A percentile compares a stretch with the other conserved stretches of the same genome.
Conservation (phyloP, 2,329 filamentous ascomycete species). For the Alternaria postmessia region DNA sequence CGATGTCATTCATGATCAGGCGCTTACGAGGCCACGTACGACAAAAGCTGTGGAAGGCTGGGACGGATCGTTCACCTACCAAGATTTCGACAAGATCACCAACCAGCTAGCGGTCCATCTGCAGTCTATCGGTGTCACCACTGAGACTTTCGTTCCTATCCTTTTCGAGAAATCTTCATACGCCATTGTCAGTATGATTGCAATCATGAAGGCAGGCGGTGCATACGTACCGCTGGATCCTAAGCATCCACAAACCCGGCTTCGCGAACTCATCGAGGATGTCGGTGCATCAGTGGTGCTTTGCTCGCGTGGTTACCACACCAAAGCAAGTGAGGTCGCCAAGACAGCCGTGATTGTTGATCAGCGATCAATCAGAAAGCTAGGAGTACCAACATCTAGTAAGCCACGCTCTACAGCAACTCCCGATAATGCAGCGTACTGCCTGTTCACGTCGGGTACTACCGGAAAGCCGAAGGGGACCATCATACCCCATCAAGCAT, state of each 20-base stretch:
- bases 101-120: slow-evolving; percentile 38
- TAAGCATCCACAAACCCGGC: slow-evolving; percentile 45
- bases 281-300: slow-evolving; percentile 41
- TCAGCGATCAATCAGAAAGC: slow-evolving; percentile 52
- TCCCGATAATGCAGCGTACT: slow-evolving; percentile 63
- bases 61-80: slow-evolving; percentile 44
- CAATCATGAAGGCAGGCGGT: slow-evolving; percentile 50
- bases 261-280: slow-evolving; percentile 46
- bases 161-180: slow-evolving; percentile 48
- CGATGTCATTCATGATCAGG: slow-evolving; percentile 42
- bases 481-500: slow-evolving; percentile 68
- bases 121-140: slow-evolving; percentile 33
- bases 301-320: slow-evolving; percentile 34
- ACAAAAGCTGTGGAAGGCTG: slow-evolving; percentile 43
- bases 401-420: slow-evolving; percentile 48
- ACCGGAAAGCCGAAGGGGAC: slow-evolving; percentile 64
- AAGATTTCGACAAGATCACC: slow-evolving; percentile 44
- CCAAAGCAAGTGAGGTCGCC: slow-evolving; percentile 35
- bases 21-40: slow-evolving; percentile 35
- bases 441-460: slow-evolving; percentile 63
- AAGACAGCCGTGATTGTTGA: slow-evolving; percentile 39
- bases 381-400: slow-evolving; percentile 45
- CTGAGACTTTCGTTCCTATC: slow-evolving; percentile 47
- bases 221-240: slow-evolving; percentile 51
- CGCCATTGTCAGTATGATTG: slow-evolving; percentile 46